Base-by-base conservation (phyloP, 1,284 basidiomycete species). In the Cerioporus squamosus region DNA sequence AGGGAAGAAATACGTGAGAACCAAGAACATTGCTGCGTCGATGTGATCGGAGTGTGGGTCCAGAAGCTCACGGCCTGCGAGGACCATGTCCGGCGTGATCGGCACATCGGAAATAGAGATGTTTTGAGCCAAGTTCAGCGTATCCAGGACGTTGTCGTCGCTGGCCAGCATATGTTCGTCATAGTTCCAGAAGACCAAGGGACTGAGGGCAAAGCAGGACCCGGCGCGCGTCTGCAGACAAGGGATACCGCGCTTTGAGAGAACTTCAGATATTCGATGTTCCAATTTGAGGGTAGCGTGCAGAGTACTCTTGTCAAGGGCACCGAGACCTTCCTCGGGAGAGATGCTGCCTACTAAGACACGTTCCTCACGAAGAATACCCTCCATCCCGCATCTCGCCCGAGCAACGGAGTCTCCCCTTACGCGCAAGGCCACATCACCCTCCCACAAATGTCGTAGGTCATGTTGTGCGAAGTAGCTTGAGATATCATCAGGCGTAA, bases 291-390 rank as follows among this genome's bases (percentile, higher is more conserved):
- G 77, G 0, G 88, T 85, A 1, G 85, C 84, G 14, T 81, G 72
- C 3, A 93, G 75, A 10, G 87, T 86, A 60, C 80, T 77, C 46
- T 79, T 79, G 60, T 84, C 86, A 48, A 91, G 75, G 20, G 83
- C 83, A n/a, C 81, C 80, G 18, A 83, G 75, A 40, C 82, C 66
- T 17, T 67, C 82, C 51, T 83, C 82, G 6, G 74, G 70, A 2
- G 77, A 73, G 8, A 81, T 77, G 62, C 82, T 84, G 71, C 85
- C 85, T 33, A 94, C 77, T 50, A 94, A 75, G 46, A 94, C 78
- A 45, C 90, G 84, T 68, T 94, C 92, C 40, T 92, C 79, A n/a
- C 92, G 86, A 18, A 94, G 74, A n/a, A 89, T 86, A 46, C 85
- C 81, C 42, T 87, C 87, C 55, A 78, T 78, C n/a, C 85, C 84